Evolutionary conservation across 345 rosid species (phyloP), one percentile per base, ranked within the genome.

Genomic region (Citropsis articulata): DNA sequence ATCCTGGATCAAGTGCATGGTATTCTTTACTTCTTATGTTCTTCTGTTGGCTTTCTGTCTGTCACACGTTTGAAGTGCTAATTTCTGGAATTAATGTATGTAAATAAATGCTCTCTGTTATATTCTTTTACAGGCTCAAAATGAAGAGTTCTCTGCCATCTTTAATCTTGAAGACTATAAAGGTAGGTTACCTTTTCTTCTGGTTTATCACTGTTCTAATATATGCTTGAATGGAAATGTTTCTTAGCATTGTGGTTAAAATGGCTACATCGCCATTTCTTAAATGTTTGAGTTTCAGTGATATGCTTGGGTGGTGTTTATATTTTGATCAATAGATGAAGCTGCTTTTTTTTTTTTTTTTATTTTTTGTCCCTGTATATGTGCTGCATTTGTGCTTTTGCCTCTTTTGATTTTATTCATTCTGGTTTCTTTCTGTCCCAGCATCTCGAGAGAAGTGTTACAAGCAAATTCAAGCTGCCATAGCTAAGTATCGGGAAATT

Each of bases 101-200:
- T 18, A 31, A 50, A 18, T 21, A 25, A 71, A 24, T 75, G 28
- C 63, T 66, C 30, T 57, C 38, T 82, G 74, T 38, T 80, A 19
- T 77, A 33, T 66, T 71, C 74, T 77, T 57, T 66, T 66, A 21
- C 93, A 96, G 99, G 97, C 93, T 79, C 98, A 91, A 84, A 96
- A 92, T 87, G 95, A 90, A 42, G 89, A 94, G 67, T 96, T 96
- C 76, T 82, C 88, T 57, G 85, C 88, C 66, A 78, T 94, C 81
- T 96, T 96, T 82, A 96, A 91, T 79, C 95, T 96, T 27, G 97
- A 96, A 87, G 99, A 96, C 84, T 96, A 94, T 79, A 96, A 90
- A 94, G 97, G 99, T 94, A 75, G n/a, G 64, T 78, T 22, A 45
- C 25, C 2, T 55, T 38, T 70, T 50, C 55, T 67, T 75, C 16